Evolutionary conservation across 2,329 filamentous ascomycete genomes (phyloP), one percentile per base, ranked within the genome.

Genomic region (Fusarium sublunatum): DNA sequence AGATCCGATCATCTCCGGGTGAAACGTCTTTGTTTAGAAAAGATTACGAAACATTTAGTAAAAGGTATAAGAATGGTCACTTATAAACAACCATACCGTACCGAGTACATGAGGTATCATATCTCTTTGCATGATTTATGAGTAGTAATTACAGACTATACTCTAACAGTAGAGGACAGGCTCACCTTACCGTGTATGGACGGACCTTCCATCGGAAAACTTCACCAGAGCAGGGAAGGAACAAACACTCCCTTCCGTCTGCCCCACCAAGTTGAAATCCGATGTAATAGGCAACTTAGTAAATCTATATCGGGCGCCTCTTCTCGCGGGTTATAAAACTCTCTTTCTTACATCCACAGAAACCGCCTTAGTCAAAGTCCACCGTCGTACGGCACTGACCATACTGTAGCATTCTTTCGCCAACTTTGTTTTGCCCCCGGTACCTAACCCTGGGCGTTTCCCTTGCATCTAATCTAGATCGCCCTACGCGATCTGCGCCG

Each of bases 311-410:
- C 28, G 25, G 40, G 36, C 56, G 56, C 47, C 51, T 48, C 41
- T 32, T 55, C 40, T 43, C 26, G 38, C 15, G 26, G 40, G 31
- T 35, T 45, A 26, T 29, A 32, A 47, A 53, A 65, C 53, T 55
- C 49, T 65, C 39, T 48, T 50, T 58, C 42, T 53, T 65, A 28
- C 61, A 65, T 58, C 61, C 19, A 32, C 34, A 56, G 45, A 34
- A 32, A 19, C 31, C 36, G 22, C 40, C 38, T n/a, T 26, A 29
- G 41, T 42, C n/a, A 25, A 19, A 38, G 24, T n/a, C 9, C 31
- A 58, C 32, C 24, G 7, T 24, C 40, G 8, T 24, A 38, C 13
- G 12, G 22, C 31, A n/a, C 31, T 34, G 13, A 12, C n/a, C 6
- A 28, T 28, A 28, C 26, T 28, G 31, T 34, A 13, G 50, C 43